Base-by-base conservation (phyloP, 164 flowering plant species). In the Akebia trifoliata region DNA sequence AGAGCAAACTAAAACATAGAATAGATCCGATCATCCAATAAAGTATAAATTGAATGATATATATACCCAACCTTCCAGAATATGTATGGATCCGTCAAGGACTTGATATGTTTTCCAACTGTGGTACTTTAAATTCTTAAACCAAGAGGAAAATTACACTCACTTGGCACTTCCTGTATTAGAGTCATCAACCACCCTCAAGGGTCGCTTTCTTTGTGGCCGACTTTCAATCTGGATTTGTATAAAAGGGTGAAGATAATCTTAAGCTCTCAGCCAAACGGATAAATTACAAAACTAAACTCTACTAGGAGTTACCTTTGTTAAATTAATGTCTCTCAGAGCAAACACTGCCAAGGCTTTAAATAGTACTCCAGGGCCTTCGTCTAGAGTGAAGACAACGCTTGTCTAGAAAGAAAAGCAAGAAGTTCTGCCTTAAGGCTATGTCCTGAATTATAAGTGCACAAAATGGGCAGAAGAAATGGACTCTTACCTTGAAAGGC, bases 321-420 rank as follows among this genome's bases (percentile, higher is more conserved):
- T 69, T 70, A 90, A 78, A 74, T 76, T 84, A 59, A 93, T 93
- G 24, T 65, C 78, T 71, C 99, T 73, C 58, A 90, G 50, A 66
- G 96, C 84, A 78, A 93, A 93, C 40, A 80, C 99, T 1, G 97
- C 94, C 71, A 93, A 73, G 28, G 99, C 99, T 73, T 90, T 87
- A 60, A 93, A 90, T 51, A 93, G 69, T 47, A 83, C 72, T 17
- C 96, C 99, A 34, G 99, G 92, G 40, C 99, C 99, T 80, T 93
- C 97, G 57, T 90, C 99, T n/a, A 93, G 69, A 31, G 85, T 71
- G 80, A 90, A 90, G 54, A 87, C 99, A 62, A 93, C 76, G 76
- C 96, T 93, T 30, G 97, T 93, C 99, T 93, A 62, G 59, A 31
- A 68, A 69, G 34, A 24, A 72, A 62, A 55, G 48, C 1, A 24